Conservation (phyloP, 2,329 filamentous ascomycete genomes). For the Botrytis galanthina region DNA sequence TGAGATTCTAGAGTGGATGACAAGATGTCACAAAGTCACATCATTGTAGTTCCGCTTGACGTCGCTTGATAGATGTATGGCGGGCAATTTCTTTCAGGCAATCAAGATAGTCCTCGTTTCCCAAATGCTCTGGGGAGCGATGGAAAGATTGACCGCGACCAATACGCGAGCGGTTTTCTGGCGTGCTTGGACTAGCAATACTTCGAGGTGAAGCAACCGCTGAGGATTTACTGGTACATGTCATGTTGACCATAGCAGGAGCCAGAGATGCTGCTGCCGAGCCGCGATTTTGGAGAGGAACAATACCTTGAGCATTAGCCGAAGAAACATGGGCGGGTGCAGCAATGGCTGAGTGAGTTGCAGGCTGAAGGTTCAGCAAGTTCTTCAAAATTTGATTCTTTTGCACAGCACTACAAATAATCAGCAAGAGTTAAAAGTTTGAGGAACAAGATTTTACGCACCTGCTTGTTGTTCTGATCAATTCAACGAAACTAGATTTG, state of each 20-base stretch:
- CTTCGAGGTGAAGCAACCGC: neutral
- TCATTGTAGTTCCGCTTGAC: neutral
- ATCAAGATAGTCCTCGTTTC: conserved; percentile 15
- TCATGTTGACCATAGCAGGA: conserved; percentile 26
- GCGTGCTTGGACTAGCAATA: conserved; percentile 8
- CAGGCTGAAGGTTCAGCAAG: conserved; percentile 34
- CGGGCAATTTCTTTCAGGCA: conserved; percentile 13
- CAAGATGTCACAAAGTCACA: neutral
- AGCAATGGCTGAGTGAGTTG: conserved; percentile 27
- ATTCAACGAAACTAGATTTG: conserved; percentile 27
- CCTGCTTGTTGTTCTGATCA: conserved; percentile 33
- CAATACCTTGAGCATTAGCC: conserved; percentile 37
- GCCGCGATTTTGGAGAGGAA: conserved; percentile 37
- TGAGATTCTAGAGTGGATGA: neutral
- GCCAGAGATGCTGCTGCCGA: conserved; percentile 38
- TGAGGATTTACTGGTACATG: neutral
- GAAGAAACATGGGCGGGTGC: conserved; percentile 35
- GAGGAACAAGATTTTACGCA: conserved; percentile 22
- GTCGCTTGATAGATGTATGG: conserved; percentile 9
- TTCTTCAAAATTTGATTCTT: conserved; percentile 37
- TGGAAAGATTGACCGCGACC: neutral
- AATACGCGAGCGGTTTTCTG: conserved; percentile 8
- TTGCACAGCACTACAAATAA: conserved; percentile 28
- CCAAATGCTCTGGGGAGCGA: conserved; percentile 16
- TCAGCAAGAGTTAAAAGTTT: neutral